These are phyloP conservation scores for Yamadazyma olivae DNA, from an alignment of 805 yeast genomes.

Conservation along the genomic window DNA sequence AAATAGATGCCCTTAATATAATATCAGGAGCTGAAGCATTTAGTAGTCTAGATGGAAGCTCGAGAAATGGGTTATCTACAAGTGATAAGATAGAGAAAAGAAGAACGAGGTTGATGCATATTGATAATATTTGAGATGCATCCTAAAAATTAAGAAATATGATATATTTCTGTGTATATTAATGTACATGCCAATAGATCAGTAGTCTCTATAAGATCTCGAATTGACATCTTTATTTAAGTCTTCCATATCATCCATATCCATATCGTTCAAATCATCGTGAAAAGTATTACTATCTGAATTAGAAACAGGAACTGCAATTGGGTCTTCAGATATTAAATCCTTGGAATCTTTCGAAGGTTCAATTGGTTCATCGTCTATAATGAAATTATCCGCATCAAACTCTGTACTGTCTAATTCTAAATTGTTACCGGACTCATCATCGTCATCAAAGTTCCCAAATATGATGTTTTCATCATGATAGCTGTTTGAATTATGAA, in stretches of 20 bases:
- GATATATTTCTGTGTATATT: constrained; percentile 2
- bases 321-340: too few relatives aligned
- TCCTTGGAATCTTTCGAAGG: neutral
- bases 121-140: constrained; percentile 17
- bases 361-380: constrained; percentile 33
- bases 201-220: constrained; percentile 11
- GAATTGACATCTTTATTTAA: constrained; percentile 3
- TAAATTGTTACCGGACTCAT: constrained; percentile 24
- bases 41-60: constrained; percentile 19
- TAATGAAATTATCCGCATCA: constrained; percentile 40
- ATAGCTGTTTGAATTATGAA: constrained; percentile 14
- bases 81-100: constrained; percentile 40
- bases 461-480: constrained; percentile 32
- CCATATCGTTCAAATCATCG: constrained; percentile 1
- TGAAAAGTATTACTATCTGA: neutral
- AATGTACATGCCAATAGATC: constrained; percentile 3
- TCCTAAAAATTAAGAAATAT: too few relatives aligned
- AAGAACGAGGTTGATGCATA: constrained; percentile 39
- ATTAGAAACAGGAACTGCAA: neutral
- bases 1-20: constrained; percentile 34
- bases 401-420: constrained; percentile 36
- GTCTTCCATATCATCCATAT: constrained; percentile 1
- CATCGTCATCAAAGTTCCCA: constrained; percentile 40
- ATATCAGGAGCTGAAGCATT: constrained; percentile 22
- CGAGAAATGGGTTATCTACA: constrained; percentile 19